These are phyloP conservation scores for Esteya vermicola DNA, from an alignment of 2,329 filamentous ascomycete species.

Conservation along the genomic window DNA sequence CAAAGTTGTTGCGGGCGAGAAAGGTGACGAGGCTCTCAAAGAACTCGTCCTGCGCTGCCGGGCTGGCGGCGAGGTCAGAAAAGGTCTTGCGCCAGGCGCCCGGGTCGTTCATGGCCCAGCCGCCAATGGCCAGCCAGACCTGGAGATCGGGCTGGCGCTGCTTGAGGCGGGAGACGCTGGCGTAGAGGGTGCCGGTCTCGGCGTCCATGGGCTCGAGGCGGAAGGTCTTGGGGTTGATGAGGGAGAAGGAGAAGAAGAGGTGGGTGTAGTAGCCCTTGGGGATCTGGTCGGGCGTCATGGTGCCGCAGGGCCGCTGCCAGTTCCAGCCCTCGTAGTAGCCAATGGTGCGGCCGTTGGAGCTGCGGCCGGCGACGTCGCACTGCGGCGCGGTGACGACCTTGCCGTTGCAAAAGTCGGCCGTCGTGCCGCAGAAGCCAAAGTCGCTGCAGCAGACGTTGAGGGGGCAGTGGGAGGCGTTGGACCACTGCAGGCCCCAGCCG, in stretches of 20 bases:
- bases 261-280: constrained; percentile 16
- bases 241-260: constrained; percentile 20
- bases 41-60: constrained; percentile 7
- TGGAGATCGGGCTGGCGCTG: constrained; percentile 12
- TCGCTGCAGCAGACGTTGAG: constrained; percentile 20
- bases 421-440: constrained; percentile 19
- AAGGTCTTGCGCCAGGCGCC: constrained; percentile 14
- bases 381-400: background rate
- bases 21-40: background rate
- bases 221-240: constrained; percentile 17
- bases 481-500: background rate
- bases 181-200: constrained; percentile 12
- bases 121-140: constrained; percentile 25
- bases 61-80: constrained; percentile 8
- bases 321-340: constrained; percentile 20
- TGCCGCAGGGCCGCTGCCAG: constrained; percentile 9
- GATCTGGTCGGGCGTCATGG: constrained; percentile 15
- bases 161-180: constrained; percentile 18
- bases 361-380: constrained; percentile 3
- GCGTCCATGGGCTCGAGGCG: constrained; percentile 6
- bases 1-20: constrained; percentile 8
- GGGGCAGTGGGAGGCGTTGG: background rate
- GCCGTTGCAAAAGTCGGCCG: constrained; percentile 14
- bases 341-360: constrained; percentile 7
- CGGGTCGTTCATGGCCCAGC: constrained; percentile 25